Evolutionary conservation across 305 asterid species (phyloP), one percentile per base, ranked within the genome.

Genomic region (Stenogyne calaminthoides): DNA sequence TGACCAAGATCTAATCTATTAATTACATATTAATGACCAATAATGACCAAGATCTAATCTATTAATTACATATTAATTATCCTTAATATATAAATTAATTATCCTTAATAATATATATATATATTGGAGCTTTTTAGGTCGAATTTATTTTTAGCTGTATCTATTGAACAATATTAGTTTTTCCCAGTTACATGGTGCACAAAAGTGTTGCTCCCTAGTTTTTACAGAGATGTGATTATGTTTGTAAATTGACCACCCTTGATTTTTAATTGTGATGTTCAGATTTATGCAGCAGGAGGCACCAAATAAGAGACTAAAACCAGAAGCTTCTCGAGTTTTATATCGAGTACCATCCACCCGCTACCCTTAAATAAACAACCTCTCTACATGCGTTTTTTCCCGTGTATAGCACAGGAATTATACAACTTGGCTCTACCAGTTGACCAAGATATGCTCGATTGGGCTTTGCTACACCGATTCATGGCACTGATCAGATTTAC

Each of bases 201-300:
- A 4, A 4, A 32, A 32, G 36, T 32, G 7, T 32, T 32, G 4
- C 6, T 32, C 36, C 36, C 36, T 47, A 44, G 4, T 10, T 9
- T 40, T 10, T 39, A 8, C 46, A 39, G 2, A 39, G n/a, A 10
- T 40, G 1, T 9, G n/a, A 40, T 40, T 40, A 8, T 40, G 47
- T 40, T 40, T 40, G 9, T 40, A 9, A 7, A 40, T 8, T 40
- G 2, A 10, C 14, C 4, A 40, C 14, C 14, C n/a, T 40, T 40
- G 52, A 44, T 44, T 3, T 70, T 72, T 63, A 75, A 29, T 58
- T 67, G 64, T 36, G 39, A 57, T 60, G 59, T 75, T 74, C 91
- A 93, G 98, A 77, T 79, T 88, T 34, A 86, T 87, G 87, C 97
- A 86, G 84, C 97, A 86, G 82, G 93, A 81, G 71, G 78, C 86